These are phyloP conservation scores for Sarcodon aspratus DNA, from an alignment of 768 basidiomycete species.

Conservation along the genomic window DNA sequence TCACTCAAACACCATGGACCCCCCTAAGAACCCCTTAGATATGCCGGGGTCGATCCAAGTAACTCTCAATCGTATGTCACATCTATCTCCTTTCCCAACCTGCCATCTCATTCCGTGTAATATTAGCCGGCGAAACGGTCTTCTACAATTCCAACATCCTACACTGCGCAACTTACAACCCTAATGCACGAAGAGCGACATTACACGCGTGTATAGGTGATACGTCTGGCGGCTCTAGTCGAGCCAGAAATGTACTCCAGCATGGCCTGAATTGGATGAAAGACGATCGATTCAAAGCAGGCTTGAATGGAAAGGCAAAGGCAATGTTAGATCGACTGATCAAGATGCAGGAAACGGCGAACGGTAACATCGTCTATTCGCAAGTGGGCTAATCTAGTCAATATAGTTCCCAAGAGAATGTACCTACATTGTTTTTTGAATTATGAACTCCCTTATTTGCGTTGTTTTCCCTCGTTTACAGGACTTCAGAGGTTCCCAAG, in stretches of 20 bases:
- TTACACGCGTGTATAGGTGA: conserved; percentile 64
- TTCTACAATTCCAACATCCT: conserved; percentile 77
- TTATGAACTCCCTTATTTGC: too few relatives aligned
- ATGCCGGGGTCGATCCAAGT: conserved; percentile 63
- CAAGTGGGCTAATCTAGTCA: conserved; percentile 12
- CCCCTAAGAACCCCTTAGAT: conserved; percentile 44
- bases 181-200: conserved; percentile 40
- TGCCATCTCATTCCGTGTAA: neutral
- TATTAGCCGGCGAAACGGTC: conserved; percentile 57
- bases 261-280: conserved; percentile 68
- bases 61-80: conserved; percentile 36
- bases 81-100: neutral
- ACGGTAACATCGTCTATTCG: conserved; percentile 42
- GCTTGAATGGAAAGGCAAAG: conserved; percentile 29
- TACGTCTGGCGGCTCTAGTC: conserved; percentile 42
- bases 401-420: neutral
- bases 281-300: conserved; percentile 31
- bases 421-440: too few relatives aligned
- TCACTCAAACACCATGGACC: conserved; percentile 36
- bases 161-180: conserved; percentile 58
- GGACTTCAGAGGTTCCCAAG: too few relatives aligned
- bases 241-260: conserved; percentile 67
- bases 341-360: conserved; percentile 32
- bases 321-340: conserved; percentile 52
- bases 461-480: too few relatives aligned